Conservation (phyloP, 176 grass and related monocot genomes). For the Rhynchospora breviuscula region DNA sequence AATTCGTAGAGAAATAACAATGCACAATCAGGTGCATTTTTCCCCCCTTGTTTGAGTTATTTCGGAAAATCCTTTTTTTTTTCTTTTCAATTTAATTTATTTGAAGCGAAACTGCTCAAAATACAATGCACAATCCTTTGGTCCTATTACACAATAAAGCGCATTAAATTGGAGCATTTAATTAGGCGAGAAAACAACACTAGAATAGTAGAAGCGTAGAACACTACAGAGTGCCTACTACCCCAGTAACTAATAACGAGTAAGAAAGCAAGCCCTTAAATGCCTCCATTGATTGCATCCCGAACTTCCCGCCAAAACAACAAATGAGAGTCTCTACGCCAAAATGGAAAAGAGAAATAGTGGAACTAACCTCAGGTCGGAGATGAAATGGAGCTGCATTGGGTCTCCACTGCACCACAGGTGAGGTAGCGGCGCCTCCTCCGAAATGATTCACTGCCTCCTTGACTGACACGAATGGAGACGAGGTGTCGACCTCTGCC, state of each 20-base stretch:
- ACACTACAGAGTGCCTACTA: not conserved
- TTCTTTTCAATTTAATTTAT: too few relatives aligned
- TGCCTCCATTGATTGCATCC: not conserved
- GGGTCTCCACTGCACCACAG: slow-evolving; percentile 31
- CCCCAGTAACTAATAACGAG: not conserved
- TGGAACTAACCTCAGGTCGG: slow-evolving; percentile 66
- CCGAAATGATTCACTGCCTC: slow-evolving; percentile 68
- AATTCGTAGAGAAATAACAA: not conserved
- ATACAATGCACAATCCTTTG: not conserved
- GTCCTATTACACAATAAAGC: not conserved
- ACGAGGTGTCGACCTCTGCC: slow-evolving; percentile 84
- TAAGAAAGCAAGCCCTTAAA: not conserved
- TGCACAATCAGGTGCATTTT: too few relatives aligned
- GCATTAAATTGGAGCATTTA: not conserved
- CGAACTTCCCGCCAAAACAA: not conserved
- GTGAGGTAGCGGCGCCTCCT: slow-evolving; percentile 28
- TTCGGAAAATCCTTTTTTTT: too few relatives aligned
- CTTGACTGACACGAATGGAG: slow-evolving; percentile 73
- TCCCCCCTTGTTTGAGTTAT: too few relatives aligned
- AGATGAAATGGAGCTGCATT: slow-evolving; percentile 38
- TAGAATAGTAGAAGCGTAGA: not conserved
- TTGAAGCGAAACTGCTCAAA: not conserved
- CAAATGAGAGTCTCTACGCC: not conserved
- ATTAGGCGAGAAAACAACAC: not conserved
- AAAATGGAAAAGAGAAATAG: not conserved